Evolutionary conservation across 1,284 basidiomycete species (phyloP), one percentile per base, ranked within the genome.

Genomic region (Ustilago shanxiensis): DNA sequence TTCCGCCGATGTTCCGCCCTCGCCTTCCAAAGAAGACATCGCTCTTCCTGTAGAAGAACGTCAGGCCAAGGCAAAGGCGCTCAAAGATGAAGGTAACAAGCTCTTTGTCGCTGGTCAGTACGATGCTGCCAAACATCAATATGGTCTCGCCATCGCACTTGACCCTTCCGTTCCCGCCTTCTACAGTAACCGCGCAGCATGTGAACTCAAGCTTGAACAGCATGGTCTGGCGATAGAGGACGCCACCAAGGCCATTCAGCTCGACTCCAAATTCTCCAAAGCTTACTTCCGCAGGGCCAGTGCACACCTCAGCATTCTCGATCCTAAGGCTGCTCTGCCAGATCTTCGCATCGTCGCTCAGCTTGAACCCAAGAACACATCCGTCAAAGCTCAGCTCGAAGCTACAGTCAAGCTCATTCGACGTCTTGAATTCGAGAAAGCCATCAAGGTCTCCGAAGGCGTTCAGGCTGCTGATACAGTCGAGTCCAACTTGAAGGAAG

Each of bases 211-310:
- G 71, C 74, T 85, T 39, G 84, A 85, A 60, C 84, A 85, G 72
- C 80, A 85, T 52, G 83, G 83, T 49, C 71, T 85, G 24, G 84
- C 83, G 20, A 84, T 85, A 44, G 84, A 83, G 31, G 84, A 85
- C 58, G 83, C 84, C 11, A 74, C 90, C 70, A 92, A 91, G 83
- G 97, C 96, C 8, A 93, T 99, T 69, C 89, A 92, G 76, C 88
- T 98, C 74, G 94, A 99, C 87, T 90, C 93, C 1, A 92, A 91
- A 80, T 98, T 97, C 86, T 92, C 92, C 65, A 99, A 99, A 86
- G 94, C 94, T 0, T 95, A 93, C 85, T 95, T 93, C 84, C 93
- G 95, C 72, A 92, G 97, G 57, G 96, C 94, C 55, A 92, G 93
- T 79, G 97, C 95, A 75, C 91, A 96, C 82, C 89, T 99, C 66